These are phyloP conservation scores for Penicillium rolfsii DNA, from an alignment of 2,329 filamentous ascomycete species.

Conservation along the genomic window DNA sequence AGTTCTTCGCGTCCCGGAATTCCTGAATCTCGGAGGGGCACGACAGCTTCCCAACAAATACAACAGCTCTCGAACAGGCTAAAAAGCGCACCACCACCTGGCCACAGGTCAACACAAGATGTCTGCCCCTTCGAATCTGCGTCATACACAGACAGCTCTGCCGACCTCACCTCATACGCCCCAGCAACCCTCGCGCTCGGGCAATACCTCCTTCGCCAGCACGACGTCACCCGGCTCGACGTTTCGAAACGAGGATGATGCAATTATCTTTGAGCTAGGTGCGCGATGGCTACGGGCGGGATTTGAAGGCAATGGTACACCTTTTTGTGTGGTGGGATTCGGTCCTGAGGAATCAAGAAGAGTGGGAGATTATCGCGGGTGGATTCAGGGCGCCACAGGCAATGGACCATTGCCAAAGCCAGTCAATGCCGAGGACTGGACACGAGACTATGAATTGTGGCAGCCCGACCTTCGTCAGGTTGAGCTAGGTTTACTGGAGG, in stretches of 20 bases:
- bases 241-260: slow-evolving; percentile 77
- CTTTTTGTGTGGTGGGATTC: slow-evolving; percentile 72
- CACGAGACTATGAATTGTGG: slow-evolving; percentile 71
- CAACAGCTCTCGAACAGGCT: slow-evolving; percentile 15
- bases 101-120: slow-evolving; percentile 32
- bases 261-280: slow-evolving; percentile 80
- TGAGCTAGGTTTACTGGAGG: slow-evolving; percentile 78
- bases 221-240: slow-evolving; percentile 61
- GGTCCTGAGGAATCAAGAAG: slow-evolving; percentile 75
- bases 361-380: slow-evolving; percentile 78
- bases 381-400: slow-evolving; percentile 59
- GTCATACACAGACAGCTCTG: slow-evolving; percentile 35
- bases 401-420: slow-evolving; percentile 40
- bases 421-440: slow-evolving; percentile 45
- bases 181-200: slow-evolving; percentile 51
- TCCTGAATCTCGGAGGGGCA: slow-evolving; percentile 18
- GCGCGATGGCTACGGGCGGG: slow-evolving; percentile 77
- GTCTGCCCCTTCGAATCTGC: slow-evolving; percentile 34
- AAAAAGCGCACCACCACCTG: slow-evolving; percentile 28
- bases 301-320: slow-evolving; percentile 79
- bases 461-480: slow-evolving; percentile 70
- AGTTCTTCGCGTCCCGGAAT: slow-evolving; percentile 9
- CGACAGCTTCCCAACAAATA: slow-evolving; percentile 2
- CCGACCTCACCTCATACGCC: slow-evolving; percentile 65
- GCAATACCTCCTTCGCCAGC: slow-evolving; percentile 55